These are phyloP conservation scores for Dalbergia oliveri DNA, from an alignment of 306 rosid genomes.

Conservation along the genomic window DNA sequence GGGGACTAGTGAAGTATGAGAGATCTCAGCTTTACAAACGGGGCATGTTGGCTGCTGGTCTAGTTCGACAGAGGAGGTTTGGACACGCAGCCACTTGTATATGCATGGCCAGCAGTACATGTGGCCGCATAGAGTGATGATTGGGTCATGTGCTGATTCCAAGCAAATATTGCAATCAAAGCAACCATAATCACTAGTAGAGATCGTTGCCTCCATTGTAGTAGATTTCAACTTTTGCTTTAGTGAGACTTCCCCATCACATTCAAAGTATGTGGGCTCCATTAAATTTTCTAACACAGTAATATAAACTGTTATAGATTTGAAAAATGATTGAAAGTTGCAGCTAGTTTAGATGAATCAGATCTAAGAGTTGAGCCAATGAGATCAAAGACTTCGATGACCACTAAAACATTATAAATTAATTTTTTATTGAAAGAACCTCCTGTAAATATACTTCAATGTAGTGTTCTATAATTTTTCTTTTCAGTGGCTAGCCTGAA, in stretches of 20 bases:
- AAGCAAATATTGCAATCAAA: conserved; percentile 93
- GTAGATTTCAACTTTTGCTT: conserved; percentile 64
- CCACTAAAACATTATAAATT: background rate
- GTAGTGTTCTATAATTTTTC: background rate
- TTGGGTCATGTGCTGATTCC: conserved; percentile 86
- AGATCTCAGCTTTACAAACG: conserved; percentile 80
- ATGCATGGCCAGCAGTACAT: conserved; percentile 96
- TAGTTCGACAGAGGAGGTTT: conserved; percentile 55
- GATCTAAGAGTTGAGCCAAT: conserved; percentile 14
- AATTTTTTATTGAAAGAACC: background rate
- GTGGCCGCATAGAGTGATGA: conserved; percentile 95
- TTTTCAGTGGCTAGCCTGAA: background rate
- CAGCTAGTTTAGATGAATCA: background rate
- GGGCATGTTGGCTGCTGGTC: conserved; percentile 72
- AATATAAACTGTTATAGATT: conserved; percentile 47
- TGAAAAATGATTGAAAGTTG: conserved; percentile 17
- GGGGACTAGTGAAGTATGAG: conserved; percentile 76
- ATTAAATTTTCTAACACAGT: conserved; percentile 58
- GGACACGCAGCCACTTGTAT: conserved; percentile 83
- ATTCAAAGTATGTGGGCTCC: conserved; percentile 60
- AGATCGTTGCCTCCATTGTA: conserved; percentile 45
- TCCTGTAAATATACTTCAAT: background rate
- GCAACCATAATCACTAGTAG: conserved; percentile 60
- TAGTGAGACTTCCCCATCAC: conserved; percentile 53
- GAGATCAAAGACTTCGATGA: conserved; percentile 16